A percentile compares a stretch with the other conserved stretches of the same genome.
These are phyloP conservation scores for Hyphopichia wangnamkhiaoensis DNA, from an alignment of 1,139 yeast species.

Conservation along the genomic window DNA sequence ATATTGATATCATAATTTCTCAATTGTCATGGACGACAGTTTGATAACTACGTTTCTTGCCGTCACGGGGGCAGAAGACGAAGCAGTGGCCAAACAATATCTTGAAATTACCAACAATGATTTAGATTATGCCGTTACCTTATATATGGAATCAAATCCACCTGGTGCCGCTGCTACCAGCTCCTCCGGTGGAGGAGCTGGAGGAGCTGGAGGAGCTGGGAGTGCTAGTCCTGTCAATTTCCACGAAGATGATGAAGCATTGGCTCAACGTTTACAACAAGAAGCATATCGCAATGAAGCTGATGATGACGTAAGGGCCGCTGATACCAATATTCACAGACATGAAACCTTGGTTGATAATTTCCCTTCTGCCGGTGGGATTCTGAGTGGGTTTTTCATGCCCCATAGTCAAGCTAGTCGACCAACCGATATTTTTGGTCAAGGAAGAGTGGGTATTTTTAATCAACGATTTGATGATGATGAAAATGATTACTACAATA, in stretches of 20 bases:
- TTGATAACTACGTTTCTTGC: conserved; percentile 75
- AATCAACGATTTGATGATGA: conserved; percentile 44
- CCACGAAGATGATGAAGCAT: conserved; percentile 51
- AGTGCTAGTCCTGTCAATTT: not conserved
- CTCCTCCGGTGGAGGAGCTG: conserved; percentile 5
- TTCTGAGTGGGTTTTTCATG: conserved; percentile 6
- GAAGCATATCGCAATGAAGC: conserved; percentile 52
- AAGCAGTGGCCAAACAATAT: conserved; percentile 71
- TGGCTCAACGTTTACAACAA: conserved; percentile 65
- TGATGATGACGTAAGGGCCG: conserved; percentile 47
- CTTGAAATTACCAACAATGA: conserved; percentile 78
- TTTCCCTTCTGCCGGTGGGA: conserved; percentile 15
- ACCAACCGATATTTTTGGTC: conserved; percentile 44
- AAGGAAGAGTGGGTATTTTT: conserved; percentile 43
- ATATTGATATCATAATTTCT: too few species aligned
- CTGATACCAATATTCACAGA: conserved; percentile 76
- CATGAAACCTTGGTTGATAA: conserved; percentile 74
- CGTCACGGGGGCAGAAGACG: conserved; percentile 76
- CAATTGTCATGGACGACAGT: conserved; percentile 33
- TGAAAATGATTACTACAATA: conserved; percentile 26
- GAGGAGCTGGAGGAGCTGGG: conserved; percentile 3
- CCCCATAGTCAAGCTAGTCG: conserved; percentile 13
- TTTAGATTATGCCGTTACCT: conserved; percentile 80
- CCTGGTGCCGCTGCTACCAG: conserved; percentile 18
- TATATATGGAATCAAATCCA: conserved; percentile 66